These are phyloP conservation scores for Pichia kudriavzevii DNA, from an alignment of 1,139 yeast genomes.

Conservation along the genomic window DNA sequence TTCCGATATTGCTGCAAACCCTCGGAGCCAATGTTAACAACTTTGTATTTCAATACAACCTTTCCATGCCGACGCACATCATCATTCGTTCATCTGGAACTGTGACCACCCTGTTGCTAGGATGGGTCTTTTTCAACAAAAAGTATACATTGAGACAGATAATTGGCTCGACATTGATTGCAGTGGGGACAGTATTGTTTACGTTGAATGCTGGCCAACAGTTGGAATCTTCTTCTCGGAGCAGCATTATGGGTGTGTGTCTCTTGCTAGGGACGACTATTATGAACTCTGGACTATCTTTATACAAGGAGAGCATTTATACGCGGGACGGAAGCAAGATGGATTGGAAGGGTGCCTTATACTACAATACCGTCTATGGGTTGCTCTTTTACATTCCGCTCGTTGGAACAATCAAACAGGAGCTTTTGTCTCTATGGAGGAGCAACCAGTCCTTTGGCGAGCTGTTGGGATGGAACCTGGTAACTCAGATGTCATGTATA, in stretches of 20 bases:
- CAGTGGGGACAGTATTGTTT: conserved; percentile 51
- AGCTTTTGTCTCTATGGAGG: too few species aligned
- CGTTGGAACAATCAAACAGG: conserved; percentile 11
- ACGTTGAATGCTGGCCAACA: conserved; percentile 28
- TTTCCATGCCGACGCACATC: conserved; percentile 63
- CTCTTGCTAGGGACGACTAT: conserved; percentile 15
- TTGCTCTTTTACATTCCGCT: conserved; percentile 46
- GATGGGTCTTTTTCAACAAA: conserved; percentile 40
- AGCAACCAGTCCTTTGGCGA: too few species aligned
- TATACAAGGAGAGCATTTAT: conserved; percentile 46
- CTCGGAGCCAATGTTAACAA: conserved; percentile 38
- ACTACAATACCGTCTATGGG: conserved; percentile 53
- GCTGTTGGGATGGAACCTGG: too few species aligned
- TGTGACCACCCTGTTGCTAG: conserved; percentile 53
- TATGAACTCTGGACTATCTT: conserved; percentile 36
- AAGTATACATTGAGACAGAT: conserved; percentile 41
- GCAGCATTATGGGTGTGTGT: conserved; percentile 2
- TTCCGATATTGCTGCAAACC: conserved; percentile 11
- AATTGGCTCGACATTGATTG: conserved; percentile 42
- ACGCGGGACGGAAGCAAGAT: conserved; percentile 23
- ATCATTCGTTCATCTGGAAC: conserved; percentile 62
- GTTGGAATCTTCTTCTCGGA: too few species aligned
- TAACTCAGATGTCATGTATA: conserved; percentile 59
- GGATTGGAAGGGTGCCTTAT: conserved; percentile 59
- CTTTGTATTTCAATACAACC: conserved; percentile 46